These are phyloP conservation scores for Neofusicoccum cordaticola DNA, from an alignment of 2,329 filamentous ascomycete genomes.

Conservation along the genomic window DNA sequence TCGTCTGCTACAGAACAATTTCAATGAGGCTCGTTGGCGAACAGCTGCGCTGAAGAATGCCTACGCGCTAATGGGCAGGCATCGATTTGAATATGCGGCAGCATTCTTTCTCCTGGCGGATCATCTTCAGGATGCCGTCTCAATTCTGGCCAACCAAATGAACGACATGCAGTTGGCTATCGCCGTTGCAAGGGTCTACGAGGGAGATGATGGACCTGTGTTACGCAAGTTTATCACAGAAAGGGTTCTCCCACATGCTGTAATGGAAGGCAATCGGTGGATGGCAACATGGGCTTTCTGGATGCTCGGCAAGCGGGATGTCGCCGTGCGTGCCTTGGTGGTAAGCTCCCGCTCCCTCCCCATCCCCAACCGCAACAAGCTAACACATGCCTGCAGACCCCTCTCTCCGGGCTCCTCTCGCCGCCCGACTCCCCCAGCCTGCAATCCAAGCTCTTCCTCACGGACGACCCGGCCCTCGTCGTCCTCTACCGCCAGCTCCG, in stretches of 20 bases:
- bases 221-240: conserved; percentile 73
- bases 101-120: conserved; percentile 93
- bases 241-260: conserved; percentile 73
- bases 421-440: conserved; percentile 67
- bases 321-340: conserved; percentile 77
- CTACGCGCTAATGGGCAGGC: conserved; percentile 87
- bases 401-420: conserved; percentile 70
- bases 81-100: conserved; percentile 89
- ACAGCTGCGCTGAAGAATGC: conserved; percentile 93
- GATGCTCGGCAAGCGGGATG: conserved; percentile 78
- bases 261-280: conserved; percentile 84
- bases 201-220: conserved; percentile 76
- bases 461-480: conserved; percentile 86
- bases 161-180: conserved; percentile 88
- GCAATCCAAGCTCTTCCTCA: conserved; percentile 74
- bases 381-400: conserved; percentile 45
- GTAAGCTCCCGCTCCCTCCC: no score
- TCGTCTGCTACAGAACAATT: conserved; percentile 83
- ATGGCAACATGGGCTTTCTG: conserved; percentile 94
- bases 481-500: conserved; percentile 84
- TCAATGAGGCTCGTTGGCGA: conserved; percentile 80
- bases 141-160: conserved; percentile 81
- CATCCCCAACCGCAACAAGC: no score
- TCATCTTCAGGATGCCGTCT: conserved; percentile 78
- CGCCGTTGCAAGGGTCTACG: conserved; percentile 81